Conservation (phyloP, 345 rosid species). For the Jatropha curcas region DNA sequence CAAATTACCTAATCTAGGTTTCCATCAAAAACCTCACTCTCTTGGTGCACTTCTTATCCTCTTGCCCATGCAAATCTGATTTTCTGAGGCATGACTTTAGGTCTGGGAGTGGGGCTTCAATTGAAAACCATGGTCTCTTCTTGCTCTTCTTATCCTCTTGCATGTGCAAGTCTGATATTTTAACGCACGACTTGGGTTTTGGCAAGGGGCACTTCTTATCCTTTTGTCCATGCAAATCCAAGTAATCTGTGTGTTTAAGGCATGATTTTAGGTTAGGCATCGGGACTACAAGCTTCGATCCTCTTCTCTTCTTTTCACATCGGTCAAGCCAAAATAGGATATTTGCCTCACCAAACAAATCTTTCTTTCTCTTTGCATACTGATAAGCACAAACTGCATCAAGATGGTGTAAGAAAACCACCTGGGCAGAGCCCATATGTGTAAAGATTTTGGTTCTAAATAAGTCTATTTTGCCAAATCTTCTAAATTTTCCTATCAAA, state of each 20-base stretch:
- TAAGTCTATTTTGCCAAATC: slow-evolving; percentile 29
- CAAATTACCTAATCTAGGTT: slow-evolving; percentile 16
- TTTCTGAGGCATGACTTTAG: slow-evolving; percentile 25
- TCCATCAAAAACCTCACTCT: slow-evolving; percentile 27
- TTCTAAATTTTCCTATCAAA: slow-evolving; percentile 27
- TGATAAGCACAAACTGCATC: slow-evolving; percentile 36
- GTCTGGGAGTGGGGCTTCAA: background rate
- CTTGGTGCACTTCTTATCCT: slow-evolving; percentile 11
- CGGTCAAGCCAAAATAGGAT: slow-evolving; percentile 32
- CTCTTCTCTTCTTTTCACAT: slow-evolving; percentile 13
- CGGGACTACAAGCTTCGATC: background rate
- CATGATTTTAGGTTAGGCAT: slow-evolving; percentile 19
- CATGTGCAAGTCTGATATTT: too few species aligned
- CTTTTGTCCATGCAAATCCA: background rate
- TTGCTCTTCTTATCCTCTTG: too few species aligned
- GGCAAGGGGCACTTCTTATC: background rate
- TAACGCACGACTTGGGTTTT: too few species aligned
- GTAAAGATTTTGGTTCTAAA: slow-evolving; percentile 25
- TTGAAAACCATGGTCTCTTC: too few species aligned
- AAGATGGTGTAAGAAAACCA: slow-evolving; percentile 27
- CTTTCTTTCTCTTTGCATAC: slow-evolving; percentile 34
- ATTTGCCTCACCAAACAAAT: slow-evolving; percentile 18
- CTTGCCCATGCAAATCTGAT: slow-evolving; percentile 9
- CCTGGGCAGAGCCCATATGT: slow-evolving; percentile 25
- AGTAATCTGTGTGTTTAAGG: slow-evolving; percentile 19